A percentile compares a stretch with the other conserved stretches of the same genome.
Evolutionary conservation across 108 stramenopile genomes (phyloP).

Genomic region (Stephanodiscus minutulus): DNA sequence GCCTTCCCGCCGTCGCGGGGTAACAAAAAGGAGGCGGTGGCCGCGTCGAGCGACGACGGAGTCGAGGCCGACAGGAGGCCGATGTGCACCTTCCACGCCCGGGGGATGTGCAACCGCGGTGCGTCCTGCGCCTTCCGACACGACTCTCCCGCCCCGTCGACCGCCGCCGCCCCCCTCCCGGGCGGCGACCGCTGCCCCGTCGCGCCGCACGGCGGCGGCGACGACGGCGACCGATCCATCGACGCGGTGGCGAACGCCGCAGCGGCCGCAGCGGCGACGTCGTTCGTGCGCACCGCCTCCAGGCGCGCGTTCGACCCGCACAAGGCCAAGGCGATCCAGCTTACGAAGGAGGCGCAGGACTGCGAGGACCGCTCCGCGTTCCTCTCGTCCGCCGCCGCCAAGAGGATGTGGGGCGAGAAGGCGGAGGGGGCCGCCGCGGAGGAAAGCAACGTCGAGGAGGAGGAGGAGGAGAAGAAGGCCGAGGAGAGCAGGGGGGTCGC

Average conservation of each 20-base stretch:
- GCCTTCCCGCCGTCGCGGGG: conserved; percentile 1
- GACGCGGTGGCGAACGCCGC: conserved; percentile 8
- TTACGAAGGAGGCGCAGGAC: conserved; percentile 47
- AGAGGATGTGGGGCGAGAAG: not conserved
- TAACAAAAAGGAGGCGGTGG: not conserved
- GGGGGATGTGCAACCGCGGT: conserved; percentile 72
- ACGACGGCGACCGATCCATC: conserved; percentile 6
- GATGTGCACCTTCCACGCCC: conserved; percentile 66
- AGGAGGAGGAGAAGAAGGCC: conserved; percentile 2
- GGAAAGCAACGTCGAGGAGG: not conserved
- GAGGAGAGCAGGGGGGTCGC: not conserved
- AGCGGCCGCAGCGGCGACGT: not conserved
- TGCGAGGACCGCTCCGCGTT: conserved; percentile 38
- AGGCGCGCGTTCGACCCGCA: conserved; percentile 42
- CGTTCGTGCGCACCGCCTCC: not conserved
- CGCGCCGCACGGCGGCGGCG: not conserved
- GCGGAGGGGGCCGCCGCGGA: conserved; percentile 10
- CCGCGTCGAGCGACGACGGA: conserved; percentile 4
- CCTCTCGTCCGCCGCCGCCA: conserved; percentile 17
- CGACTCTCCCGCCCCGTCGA: conserved; percentile 31
- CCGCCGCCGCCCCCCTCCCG: not conserved
- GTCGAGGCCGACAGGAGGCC: conserved; percentile 11
- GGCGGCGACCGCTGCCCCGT: not conserved
- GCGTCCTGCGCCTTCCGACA: conserved; percentile 70
- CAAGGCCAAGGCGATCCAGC: conserved; percentile 45